A percentile compares a stretch with the other conserved stretches of the same genome.
phyloP scores from a whole-genome alignment of 2,329 filamentous ascomycete species.

The Penicillium sp. region DNA sequence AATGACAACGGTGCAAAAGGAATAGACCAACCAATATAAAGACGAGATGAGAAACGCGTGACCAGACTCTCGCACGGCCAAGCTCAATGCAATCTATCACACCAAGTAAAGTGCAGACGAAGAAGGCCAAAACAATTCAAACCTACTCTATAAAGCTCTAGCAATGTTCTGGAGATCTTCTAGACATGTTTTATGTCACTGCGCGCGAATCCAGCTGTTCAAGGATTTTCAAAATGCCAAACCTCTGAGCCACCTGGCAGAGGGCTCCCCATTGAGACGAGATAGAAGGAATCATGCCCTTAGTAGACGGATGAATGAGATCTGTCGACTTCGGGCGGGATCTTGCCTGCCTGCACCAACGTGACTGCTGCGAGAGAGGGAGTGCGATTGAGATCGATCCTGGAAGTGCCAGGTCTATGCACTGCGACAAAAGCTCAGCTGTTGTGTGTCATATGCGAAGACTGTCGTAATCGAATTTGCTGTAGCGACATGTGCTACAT shows the following conservation, averaged over 20 bases:
- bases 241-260: not conserved
- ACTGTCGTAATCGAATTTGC: not conserved
- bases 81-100: not conserved
- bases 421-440: not conserved
- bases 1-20: too few relatives aligned
- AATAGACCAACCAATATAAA: not conserved
- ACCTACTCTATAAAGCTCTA: not conserved
- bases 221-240: too few relatives aligned
- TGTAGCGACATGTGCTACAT: not conserved
- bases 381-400: conserved; percentile 1
- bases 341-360: conserved; percentile 6
- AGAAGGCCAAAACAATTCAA: not conserved
- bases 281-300: not conserved
- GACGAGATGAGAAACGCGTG: not conserved
- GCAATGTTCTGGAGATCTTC: not conserved
- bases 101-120: not conserved
- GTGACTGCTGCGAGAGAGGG: conserved; percentile 6
- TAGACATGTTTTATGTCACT: not conserved
- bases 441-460: not conserved
- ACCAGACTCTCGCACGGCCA: not conserved
- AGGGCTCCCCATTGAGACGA: not conserved
- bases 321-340: not conserved
- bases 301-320: not conserved
- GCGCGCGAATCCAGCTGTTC: too few relatives aligned
- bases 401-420: not conserved